A percentile compares a stretch with the other conserved stretches of the same genome.
Evolutionary conservation across 345 rosid species (phyloP).

Genomic region (Linum usitatissimum): DNA sequence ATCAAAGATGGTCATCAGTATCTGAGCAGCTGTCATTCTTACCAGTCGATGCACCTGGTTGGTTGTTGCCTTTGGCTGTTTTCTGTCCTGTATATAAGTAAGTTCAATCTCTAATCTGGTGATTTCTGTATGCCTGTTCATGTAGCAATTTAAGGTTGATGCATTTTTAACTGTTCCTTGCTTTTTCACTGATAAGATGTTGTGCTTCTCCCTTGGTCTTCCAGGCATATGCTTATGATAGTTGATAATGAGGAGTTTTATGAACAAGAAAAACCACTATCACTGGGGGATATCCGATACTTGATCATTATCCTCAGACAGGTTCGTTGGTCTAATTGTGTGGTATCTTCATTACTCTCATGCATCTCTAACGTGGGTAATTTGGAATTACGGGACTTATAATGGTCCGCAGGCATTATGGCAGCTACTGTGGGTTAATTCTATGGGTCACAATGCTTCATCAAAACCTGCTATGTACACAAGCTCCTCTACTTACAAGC

Average conservation of each 20-base stretch:
- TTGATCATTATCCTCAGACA: conserved; percentile 75
- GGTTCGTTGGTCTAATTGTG: conserved; percentile 24
- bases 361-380: conserved; percentile 4
- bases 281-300: conserved; percentile 63
- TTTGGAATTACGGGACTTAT: conserved; percentile 6
- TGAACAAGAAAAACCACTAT: conserved; percentile 83
- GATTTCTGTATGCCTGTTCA: neutral
- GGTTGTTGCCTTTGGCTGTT: conserved; percentile 88
- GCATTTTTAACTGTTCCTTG: neutral
- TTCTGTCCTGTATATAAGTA: conserved; percentile 98
- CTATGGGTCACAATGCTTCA: conserved; percentile 35
- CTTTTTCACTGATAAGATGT: neutral
- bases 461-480: conserved; percentile 30
- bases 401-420: conserved; percentile 61
- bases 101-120: conserved; percentile 20
- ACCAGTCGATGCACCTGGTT: conserved; percentile 80
- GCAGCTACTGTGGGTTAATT: conserved; percentile 87
- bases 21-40: conserved; percentile 46
- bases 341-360: neutral
- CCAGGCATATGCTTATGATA: conserved; percentile 96
- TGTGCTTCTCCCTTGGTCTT: conserved; percentile 21
- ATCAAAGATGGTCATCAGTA: conserved; percentile 66
- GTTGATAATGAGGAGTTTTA: conserved; percentile 96
- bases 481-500: conserved; percentile 28
- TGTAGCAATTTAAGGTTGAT: conserved; percentile 4